phyloP scores from a whole-genome alignment of 2,329 filamentous ascomycete genomes.

The Teratosphaeria viscida region DNA sequence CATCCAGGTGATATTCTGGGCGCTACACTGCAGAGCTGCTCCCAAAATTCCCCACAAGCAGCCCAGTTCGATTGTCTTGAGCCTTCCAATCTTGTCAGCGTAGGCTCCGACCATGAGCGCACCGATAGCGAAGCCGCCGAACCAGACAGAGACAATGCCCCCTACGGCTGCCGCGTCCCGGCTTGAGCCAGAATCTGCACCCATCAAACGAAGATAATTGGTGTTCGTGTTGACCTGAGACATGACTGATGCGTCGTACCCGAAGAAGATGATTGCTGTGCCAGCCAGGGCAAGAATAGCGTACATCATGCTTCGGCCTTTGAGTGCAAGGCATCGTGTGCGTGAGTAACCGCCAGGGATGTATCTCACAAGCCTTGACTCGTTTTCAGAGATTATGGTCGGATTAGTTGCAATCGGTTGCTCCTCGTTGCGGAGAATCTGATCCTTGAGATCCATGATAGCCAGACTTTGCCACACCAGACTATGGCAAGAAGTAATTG shows the following conservation, averaged over 20 bases:
- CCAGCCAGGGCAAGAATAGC: neutral
- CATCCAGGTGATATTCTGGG: slow-evolving; percentile 3
- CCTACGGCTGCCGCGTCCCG: slow-evolving; percentile 1
- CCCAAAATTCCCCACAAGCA: slow-evolving; percentile 1
- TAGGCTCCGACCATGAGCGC: neutral
- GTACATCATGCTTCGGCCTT: neutral
- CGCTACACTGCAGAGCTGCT: neutral
- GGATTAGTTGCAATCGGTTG: neutral
- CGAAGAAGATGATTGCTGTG: slow-evolving; percentile 1
- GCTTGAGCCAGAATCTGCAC: neutral
- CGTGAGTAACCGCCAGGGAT: slow-evolving; percentile 1
- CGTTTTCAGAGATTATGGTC: neutral
- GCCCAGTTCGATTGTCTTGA: neutral
- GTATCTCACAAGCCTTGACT: neutral
- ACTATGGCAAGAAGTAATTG: neutral
- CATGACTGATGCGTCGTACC: slow-evolving; percentile 1
- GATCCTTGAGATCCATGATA: neutral
- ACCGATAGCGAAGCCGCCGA: neutral
- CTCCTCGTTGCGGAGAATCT: neutral
- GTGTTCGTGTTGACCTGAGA: neutral
- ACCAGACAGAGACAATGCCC: slow-evolving; percentile 1
- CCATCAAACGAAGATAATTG: neutral
- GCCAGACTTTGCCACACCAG: neutral
- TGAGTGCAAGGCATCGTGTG: neutral
- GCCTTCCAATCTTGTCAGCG: neutral